Evolutionary conservation across 345 rosid species (phyloP).

Genomic region (Punica granatum): DNA sequence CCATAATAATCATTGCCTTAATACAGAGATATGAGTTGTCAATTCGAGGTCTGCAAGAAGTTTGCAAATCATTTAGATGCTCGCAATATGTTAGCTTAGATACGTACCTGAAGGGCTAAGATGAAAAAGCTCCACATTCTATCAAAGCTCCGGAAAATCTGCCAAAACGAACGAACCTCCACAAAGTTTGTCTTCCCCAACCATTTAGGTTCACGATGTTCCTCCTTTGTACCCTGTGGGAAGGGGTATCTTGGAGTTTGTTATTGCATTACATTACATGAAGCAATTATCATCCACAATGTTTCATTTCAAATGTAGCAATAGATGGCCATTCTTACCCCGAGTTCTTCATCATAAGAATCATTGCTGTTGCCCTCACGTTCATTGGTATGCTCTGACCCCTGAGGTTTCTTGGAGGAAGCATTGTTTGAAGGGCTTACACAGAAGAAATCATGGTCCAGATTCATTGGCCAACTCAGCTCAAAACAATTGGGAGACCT

Average conservation of each 20-base stretch:
- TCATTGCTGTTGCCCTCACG: conserved; percentile 31
- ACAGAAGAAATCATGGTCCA: conserved; percentile 61
- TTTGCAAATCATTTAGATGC: background rate
- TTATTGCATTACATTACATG: background rate
- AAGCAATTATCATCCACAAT: background rate
- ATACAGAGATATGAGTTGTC: conserved; percentile 4
- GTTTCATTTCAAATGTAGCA: background rate
- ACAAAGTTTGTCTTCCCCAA: conserved; percentile 87
- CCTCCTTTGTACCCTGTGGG: conserved; percentile 39
- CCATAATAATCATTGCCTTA: conserved; percentile 94
- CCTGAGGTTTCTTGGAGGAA: conserved; percentile 20
- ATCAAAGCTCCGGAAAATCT: conserved; percentile 92
- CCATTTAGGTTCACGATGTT: conserved; percentile 48
- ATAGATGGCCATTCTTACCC: conserved; percentile 27
- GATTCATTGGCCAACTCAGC: conserved; percentile 88
- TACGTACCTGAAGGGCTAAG: conserved; percentile 76
- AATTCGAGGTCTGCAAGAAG: background rate
- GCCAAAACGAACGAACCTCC: conserved; percentile 95
- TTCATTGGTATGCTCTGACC: conserved; percentile 11
- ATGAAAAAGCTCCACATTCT: conserved; percentile 96
- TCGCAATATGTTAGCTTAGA: background rate
- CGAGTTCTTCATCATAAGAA: conserved; percentile 52
- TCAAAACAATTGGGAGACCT: conserved; percentile 88
- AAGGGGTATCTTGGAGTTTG: background rate
- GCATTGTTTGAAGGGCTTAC: conserved; percentile 19